Evolutionary conservation across 139 green algal genomes (phyloP).

Genomic region (Axilococcus clingmanii): DNA sequence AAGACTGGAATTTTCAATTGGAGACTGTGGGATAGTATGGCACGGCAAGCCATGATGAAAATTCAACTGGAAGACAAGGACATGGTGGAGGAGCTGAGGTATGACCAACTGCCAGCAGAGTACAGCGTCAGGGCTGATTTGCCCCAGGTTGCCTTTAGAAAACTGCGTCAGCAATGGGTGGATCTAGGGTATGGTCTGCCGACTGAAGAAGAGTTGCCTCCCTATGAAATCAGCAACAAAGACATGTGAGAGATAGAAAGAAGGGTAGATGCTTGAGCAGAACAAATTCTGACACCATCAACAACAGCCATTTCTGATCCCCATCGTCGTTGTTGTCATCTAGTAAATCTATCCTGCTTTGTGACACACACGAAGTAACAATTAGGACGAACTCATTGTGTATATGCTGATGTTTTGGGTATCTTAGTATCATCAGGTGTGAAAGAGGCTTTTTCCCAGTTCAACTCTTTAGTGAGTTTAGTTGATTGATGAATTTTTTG

Average conservation of each 20-base stretch:
- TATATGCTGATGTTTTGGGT: no score
- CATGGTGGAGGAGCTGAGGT: slow-evolving; percentile 65
- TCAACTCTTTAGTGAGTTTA: no score
- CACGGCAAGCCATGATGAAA: slow-evolving; percentile 60
- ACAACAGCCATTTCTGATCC: no score
- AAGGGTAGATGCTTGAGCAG: no score
- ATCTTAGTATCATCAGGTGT: no score
- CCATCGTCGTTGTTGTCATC: no score
- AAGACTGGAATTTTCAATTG: slow-evolving; percentile 32
- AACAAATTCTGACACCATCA: neutral
- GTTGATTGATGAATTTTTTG: no score
- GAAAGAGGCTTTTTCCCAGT: no score
- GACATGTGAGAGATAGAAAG: neutral
- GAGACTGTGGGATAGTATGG: slow-evolving; percentile 44
- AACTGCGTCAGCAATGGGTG: slow-evolving; percentile 62
- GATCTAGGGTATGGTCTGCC: slow-evolving; percentile 31
- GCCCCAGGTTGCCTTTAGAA: slow-evolving; percentile 60
- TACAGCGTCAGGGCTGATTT: slow-evolving; percentile 49
- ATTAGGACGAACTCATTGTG: no score
- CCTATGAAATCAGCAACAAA: slow-evolving; percentile 1
- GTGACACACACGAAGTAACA: no score
- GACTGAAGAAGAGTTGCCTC: neutral
- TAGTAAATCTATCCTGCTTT: no score
- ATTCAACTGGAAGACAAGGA: slow-evolving; percentile 76
- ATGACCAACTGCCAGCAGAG: slow-evolving; percentile 48